These are phyloP conservation scores for Corynascus novoguineensis DNA, from an alignment of 495 filamentous ascomycete species.

Conservation along the genomic window DNA sequence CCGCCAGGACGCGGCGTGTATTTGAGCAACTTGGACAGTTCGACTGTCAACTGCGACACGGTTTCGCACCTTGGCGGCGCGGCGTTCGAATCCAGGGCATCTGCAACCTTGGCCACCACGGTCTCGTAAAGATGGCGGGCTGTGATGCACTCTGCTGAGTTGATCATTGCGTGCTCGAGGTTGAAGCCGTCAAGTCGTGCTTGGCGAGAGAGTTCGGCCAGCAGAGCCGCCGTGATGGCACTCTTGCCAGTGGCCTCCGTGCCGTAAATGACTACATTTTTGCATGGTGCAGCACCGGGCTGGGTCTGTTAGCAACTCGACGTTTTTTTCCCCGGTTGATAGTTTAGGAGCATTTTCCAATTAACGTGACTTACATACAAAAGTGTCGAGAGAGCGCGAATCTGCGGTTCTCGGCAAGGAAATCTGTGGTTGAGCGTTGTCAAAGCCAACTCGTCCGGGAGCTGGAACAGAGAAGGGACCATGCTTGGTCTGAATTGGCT, in stretches of 20 bases:
- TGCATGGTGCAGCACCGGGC: constrained; percentile 42
- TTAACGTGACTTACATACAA: constrained; percentile 53
- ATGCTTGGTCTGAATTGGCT: too few relatives aligned
- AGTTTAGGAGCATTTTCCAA: background rate
- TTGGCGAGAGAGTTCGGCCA: constrained; percentile 34
- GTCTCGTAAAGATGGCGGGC: constrained; percentile 79
- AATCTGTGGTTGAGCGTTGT: constrained; percentile 45
- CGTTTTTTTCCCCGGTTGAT: too few relatives aligned
- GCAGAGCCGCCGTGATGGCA: constrained; percentile 57
- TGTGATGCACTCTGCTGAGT: constrained; percentile 81
- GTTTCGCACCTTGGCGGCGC: constrained; percentile 62
- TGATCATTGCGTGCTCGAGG: constrained; percentile 64
- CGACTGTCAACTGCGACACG: constrained; percentile 64
- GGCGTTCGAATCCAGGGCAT: constrained; percentile 45
- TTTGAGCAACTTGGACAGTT: constrained; percentile 56
- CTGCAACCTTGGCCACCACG: constrained; percentile 49
- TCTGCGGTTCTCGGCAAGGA: constrained; percentile 62
- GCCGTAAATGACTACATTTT: constrained; percentile 71
- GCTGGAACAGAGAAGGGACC: constrained; percentile 34
- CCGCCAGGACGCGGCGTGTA: constrained; percentile 32
- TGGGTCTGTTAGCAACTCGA: constrained; percentile 17
- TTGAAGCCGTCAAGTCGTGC: constrained; percentile 7
- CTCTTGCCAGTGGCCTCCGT: constrained; percentile 92
- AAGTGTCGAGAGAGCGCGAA: constrained; percentile 56
- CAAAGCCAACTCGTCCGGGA: constrained; percentile 49